phyloP scores from a whole-genome alignment of 148 eudicot species.

The Persicaria maculosa region DNA sequence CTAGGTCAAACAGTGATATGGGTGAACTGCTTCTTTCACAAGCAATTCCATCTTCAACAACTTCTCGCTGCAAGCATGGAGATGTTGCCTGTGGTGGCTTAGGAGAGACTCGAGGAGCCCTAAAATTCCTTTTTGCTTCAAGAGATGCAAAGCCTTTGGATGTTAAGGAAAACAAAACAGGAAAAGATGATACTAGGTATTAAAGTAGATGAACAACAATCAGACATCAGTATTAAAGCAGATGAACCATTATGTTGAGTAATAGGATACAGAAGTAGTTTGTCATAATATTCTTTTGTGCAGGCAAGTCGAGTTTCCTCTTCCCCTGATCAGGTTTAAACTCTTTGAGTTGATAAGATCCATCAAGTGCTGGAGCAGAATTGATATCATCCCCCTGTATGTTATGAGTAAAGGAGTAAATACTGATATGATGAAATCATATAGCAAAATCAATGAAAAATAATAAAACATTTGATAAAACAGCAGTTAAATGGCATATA shows the following conservation, averaged over 20 bases:
- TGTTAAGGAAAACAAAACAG: slow-evolving; percentile 29
- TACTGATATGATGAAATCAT: background rate
- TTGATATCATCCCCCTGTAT: slow-evolving; percentile 35
- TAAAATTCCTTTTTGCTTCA: slow-evolving; percentile 86
- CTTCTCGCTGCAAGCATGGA: slow-evolving; percentile 21
- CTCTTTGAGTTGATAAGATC: slow-evolving; percentile 39
- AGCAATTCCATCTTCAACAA: slow-evolving; percentile 22
- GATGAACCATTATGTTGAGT: background rate
- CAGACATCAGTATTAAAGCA: too few relatives aligned
- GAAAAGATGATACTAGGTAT: background rate
- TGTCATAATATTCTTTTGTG: slow-evolving; percentile 79
- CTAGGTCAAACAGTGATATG: slow-evolving; percentile 17
- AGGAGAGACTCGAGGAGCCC: slow-evolving; percentile 57
- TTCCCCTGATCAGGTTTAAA: slow-evolving; percentile 44
- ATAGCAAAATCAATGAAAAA: background rate
- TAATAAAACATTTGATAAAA: background rate
- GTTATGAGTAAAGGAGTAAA: slow-evolving; percentile 7
- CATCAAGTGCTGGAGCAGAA: slow-evolving; percentile 22
- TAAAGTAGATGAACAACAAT: too few relatives aligned
- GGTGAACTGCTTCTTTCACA: slow-evolving; percentile 20
- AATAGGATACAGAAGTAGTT: slow-evolving; percentile 93
- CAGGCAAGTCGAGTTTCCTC: slow-evolving; percentile 83
- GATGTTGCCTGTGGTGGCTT: slow-evolving; percentile 29
- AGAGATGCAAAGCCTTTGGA: slow-evolving; percentile 80
- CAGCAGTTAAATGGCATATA: background rate